Evolutionary conservation across 139 green algal genomes (phyloP), one percentile per base, ranked within the genome.

Genomic region (Chlorella sp.): DNA sequence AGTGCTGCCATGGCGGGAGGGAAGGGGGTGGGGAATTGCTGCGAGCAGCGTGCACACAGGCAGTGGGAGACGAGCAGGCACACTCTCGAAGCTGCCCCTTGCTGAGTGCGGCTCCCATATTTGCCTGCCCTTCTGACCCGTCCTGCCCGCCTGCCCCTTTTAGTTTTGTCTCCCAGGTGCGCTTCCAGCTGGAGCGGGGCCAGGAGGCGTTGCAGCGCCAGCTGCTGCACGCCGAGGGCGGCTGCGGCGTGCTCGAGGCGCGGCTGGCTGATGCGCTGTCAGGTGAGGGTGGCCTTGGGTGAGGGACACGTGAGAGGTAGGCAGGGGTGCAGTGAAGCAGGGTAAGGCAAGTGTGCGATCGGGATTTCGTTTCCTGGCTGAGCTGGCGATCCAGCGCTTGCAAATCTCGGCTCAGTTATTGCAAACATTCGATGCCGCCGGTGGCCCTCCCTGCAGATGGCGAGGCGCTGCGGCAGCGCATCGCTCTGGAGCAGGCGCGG

Each of bases 121-220:
- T 9, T 9, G 9, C 48, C 48, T 57, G 48, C 66, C 66, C 66
- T 30, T 14, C 11, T 30, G 24, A 73, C 66, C 66, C 66, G 9
- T 80, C 73, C 73, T 42, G 14, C 37, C 73, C 73, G 19, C 40
- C 3, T 3, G 37, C 40, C 40, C 22, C n/a, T n/a, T 66, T 24
- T 40, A 3, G 24, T 34, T 22, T 57, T 30, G 36, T 57, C 4
- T 60, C 37, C 42, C 75, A 96, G 93, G 93, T 96, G 60, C 93
- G 94, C 1, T 90, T 97, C 71, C 88, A 93, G 77, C 89, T 95
- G 64, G 95, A 97, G 92, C 94, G 95, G 9, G 87, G 92, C 64
- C 91, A 93, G 39, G 96, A 97, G 91, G 93, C 94, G 60, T 89
- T 96, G 89, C 95, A 97, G 93, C 92, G 94, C 11, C 94, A 96